phyloP scores from a whole-genome alignment of 495 filamentous ascomycete species.

The Aspergillus sclerotiicarbonarius region DNA sequence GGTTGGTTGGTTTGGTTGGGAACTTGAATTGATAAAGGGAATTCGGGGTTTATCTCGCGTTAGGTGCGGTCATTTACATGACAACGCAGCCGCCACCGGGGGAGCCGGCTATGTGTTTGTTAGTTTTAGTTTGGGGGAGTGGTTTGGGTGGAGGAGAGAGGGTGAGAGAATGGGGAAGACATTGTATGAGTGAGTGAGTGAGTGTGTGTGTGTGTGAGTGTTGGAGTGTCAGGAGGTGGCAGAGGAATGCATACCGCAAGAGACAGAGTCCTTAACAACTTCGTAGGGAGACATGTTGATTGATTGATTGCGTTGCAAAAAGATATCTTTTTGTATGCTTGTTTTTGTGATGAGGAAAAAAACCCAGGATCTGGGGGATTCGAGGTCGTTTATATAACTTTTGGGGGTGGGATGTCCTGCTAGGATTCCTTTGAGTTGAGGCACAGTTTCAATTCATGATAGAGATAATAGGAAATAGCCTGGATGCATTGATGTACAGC shows the following conservation, averaged over 20 bases:
- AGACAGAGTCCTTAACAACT: constrained; percentile 25
- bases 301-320: constrained; percentile 14
- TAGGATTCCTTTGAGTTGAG: background rate
- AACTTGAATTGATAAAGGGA: background rate
- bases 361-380: constrained; percentile 7
- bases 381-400: constrained; percentile 4
- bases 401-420: background rate
- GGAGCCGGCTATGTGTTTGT: constrained; percentile 24
- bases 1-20: background rate
- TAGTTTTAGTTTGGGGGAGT: background rate
- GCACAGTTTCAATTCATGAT: too few relatives aligned
- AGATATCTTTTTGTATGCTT: background rate
- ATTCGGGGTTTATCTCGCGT: constrained; percentile 1
- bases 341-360: constrained; percentile 11
- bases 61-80: constrained; percentile 29
- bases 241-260: constrained; percentile 30
- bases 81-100: constrained; percentile 42
- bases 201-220: too few relatives aligned
- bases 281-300: constrained; percentile 37
- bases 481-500: too few relatives aligned
- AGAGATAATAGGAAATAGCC: too few relatives aligned
- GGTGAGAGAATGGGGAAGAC: constrained; percentile 5
- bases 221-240: too few relatives aligned
- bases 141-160: background rate
- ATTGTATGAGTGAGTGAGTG: background rate